Evolutionary conservation across 1,139 yeast species (phyloP), one percentile per base, ranked within the genome.

Genomic region (Diutina pseudorugosa): DNA sequence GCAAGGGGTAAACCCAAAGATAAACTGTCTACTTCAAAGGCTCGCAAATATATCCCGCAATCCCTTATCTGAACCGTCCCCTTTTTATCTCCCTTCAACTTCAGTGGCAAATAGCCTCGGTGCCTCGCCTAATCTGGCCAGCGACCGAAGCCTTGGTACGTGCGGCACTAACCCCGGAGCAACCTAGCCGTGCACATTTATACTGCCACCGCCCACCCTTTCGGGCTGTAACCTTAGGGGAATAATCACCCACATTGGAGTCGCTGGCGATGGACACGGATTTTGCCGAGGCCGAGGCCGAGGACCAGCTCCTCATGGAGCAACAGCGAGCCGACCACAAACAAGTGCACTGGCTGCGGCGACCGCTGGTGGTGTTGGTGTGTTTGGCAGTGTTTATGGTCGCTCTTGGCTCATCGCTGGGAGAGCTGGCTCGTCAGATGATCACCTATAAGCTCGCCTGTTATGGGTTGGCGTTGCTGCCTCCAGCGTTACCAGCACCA

Each of bases 401-500:
- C 50, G 65, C 76, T 0, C 58, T 72, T 53, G 65, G 65, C 0
- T 44, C 57, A n/a, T 59, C 70, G 1, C 58, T 66, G 21, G 74
- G 69, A 1, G 73, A 67, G 53, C 65, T 75, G 2, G 62, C 71
- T 4, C 60, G 70, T 42, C 72, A 71, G 54, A 52, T 68, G 43
- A 59, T 72, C 36, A 60, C 65, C 16, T 65, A 66, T 54, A 70
- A 71, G 57, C 62, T 73, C 53, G 73, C 73, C 1, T 73, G 77
- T 55, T 71, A 71, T 55, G 61, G 60, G 2, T 67, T n/a, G 20
- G 47, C 12, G 19, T 44, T 23, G 11, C 12, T 12, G 21, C 45
- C 21, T 7, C 45, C 21, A 19, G 19, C 6, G 3, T n/a, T 16
- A 8, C 19, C 12, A 1, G 9, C 14, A 14, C n/a, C n/a, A n/a